phyloP scores from a whole-genome alignment of 805 yeast species.

The Suhomyces sp. region DNA sequence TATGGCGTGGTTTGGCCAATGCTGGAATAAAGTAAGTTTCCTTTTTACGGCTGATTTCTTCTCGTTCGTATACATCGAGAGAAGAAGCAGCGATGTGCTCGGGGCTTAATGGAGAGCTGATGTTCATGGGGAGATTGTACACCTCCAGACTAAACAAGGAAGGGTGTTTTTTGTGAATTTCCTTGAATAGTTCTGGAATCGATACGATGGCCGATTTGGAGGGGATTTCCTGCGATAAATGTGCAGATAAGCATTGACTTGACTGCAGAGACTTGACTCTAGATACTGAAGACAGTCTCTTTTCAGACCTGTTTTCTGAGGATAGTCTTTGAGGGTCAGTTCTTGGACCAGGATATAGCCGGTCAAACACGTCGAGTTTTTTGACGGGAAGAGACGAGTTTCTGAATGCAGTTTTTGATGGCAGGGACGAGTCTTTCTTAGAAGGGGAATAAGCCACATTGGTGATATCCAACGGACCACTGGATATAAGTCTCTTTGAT shows the following conservation, averaged over 20 bases:
- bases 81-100: neutral
- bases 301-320: no score
- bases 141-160: slow-evolving; percentile 17
- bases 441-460: slow-evolving; percentile 15
- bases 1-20: slow-evolving; percentile 16
- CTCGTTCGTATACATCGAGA: slow-evolving; percentile 56
- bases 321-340: neutral
- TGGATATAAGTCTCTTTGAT: slow-evolving; percentile 14
- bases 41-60: slow-evolving; percentile 52
- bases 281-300: neutral
- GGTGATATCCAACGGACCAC: slow-evolving; percentile 20
- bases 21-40: slow-evolving; percentile 52
- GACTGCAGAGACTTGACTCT: neutral
- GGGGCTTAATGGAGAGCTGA: slow-evolving; percentile 1
- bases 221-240: neutral
- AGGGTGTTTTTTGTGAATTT: slow-evolving; percentile 26
- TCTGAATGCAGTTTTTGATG: slow-evolving; percentile 6
- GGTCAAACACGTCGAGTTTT: slow-evolving; percentile 9
- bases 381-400: slow-evolving; percentile 6
- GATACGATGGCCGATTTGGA: neutral
- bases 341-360: slow-evolving; percentile 10
- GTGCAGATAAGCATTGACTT: neutral
- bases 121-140: neutral
- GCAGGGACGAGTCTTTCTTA: slow-evolving; percentile 3
- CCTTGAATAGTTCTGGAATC: slow-evolving; percentile 17